These are phyloP conservation scores for Sisymbrium irio DNA, from an alignment of 345 rosid genomes.

Conservation along the genomic window DNA sequence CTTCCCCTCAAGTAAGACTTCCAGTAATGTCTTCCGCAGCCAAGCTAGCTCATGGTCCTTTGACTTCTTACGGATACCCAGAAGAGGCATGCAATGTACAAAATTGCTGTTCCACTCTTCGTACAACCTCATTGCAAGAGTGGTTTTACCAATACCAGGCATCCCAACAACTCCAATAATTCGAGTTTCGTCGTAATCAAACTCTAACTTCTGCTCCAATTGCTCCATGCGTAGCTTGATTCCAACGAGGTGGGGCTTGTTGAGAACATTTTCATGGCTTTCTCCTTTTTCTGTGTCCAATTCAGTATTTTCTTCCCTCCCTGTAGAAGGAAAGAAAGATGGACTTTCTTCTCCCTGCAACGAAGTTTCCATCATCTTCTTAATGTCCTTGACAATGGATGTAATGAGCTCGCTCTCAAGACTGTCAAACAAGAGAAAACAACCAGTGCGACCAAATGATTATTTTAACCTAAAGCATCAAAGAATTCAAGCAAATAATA, in stretches of 20 bases:
- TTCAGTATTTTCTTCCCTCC: not conserved
- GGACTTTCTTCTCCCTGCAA: not conserved
- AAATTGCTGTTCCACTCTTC: not conserved
- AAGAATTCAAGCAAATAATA: not conserved
- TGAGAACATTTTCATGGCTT: not conserved
- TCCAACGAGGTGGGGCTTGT: not conserved
- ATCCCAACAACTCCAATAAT: slow-evolving; percentile 27
- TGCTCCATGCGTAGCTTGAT: not conserved
- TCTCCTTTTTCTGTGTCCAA: not conserved
- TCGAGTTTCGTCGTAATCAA: not conserved
- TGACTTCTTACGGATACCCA: slow-evolving; percentile 5
- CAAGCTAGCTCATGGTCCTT: not conserved
- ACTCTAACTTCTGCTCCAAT: not conserved
- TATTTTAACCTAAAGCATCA: not conserved
- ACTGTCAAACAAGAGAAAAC: not conserved
- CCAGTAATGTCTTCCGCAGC: not conserved
- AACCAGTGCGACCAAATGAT: not conserved
- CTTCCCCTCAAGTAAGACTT: not conserved
- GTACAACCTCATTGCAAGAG: not conserved
- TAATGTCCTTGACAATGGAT: not conserved
- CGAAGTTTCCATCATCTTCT: not conserved
- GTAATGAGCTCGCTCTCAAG: not conserved
- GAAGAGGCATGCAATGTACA: not conserved
- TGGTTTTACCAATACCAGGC: slow-evolving; percentile 18
- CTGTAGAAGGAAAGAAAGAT: not conserved